phyloP scores from a whole-genome alignment of 106 monocot genomes.

The Agapanthus africanus region DNA sequence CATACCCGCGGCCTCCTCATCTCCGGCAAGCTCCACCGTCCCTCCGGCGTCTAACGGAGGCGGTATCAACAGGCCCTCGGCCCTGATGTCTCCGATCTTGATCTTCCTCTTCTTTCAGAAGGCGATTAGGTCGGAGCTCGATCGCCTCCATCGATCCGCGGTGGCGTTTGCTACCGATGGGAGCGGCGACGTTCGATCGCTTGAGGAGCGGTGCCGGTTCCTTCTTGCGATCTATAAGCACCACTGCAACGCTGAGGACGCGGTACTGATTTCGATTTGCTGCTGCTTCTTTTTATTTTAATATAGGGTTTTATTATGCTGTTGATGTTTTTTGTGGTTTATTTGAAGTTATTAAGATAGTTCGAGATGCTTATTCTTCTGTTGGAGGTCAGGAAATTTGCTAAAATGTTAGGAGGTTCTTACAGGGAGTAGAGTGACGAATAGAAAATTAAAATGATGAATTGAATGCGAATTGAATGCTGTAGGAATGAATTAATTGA shows the following conservation, averaged over 20 bases:
- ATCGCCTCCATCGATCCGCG: constrained; percentile 66
- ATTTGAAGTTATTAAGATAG: neutral
- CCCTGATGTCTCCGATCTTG: constrained; percentile 60
- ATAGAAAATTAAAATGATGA: too few relatives aligned
- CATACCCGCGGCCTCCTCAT: constrained; percentile 9
- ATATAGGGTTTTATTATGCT: neutral
- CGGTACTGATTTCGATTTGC: constrained; percentile 57
- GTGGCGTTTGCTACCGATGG: constrained; percentile 70
- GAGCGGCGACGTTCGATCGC: constrained; percentile 46
- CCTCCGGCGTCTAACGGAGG: neutral
- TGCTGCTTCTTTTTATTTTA: too few relatives aligned
- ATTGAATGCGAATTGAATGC: neutral
- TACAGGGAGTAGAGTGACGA: neutral
- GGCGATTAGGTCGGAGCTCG: constrained; percentile 81
- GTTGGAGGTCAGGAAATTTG: neutral
- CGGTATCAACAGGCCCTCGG: too few relatives aligned
- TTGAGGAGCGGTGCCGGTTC: constrained; percentile 67
- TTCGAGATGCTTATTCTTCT: neutral
- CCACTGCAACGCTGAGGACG: constrained; percentile 98
- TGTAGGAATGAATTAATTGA: neutral
- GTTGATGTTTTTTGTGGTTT: neutral
- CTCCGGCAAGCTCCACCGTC: neutral
- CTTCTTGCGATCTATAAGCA: constrained; percentile 82
- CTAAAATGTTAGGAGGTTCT: neutral
- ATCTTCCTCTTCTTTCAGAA: constrained; percentile 91